Evolutionary conservation across 495 filamentous ascomycete species (phyloP), one percentile per base, ranked within the genome.

Genomic region (Penicillium daleae): DNA sequence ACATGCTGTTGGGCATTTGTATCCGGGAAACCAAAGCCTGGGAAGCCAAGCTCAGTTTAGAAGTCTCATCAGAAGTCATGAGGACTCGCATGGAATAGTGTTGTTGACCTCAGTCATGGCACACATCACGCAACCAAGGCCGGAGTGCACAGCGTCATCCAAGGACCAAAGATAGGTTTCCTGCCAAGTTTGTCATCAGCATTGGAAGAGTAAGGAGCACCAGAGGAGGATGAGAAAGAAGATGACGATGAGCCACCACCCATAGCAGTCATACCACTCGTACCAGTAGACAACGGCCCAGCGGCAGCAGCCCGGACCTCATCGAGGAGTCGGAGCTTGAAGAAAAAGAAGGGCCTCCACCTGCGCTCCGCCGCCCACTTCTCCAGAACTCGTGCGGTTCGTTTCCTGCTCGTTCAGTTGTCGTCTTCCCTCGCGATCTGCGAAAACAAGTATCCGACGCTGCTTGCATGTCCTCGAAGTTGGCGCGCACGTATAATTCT

Each of bases 21-120:
- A 42, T 42, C 83, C 44, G 77, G 79, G 77, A 78, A 78, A 37
- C 83, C 70, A 48, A 80, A 79, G 5, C 82, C 82, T 26, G 82
- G 73, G 65, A 83, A 85, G 24, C 79, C 84, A 27, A 89, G 71
- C 71, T 88, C 83, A 10, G 78, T 54, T 29, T 54, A 54, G n/a
- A 4, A 32, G 26, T 12, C 35, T 21, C 29, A 35, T 54, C 29
- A 54, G 33, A 22, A 31, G 39, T n/a, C 2, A 42, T 37, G 33
- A 37, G 10, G 6, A 37, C 12, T 37, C 33, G 33, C 33, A 37
- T 10, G 33, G 15, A 15, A 37, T 9, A 15, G 33, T 37, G 33
- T 37, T 37, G 33, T 37, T 37, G 4, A 37, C 33, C 12, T 37
- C 9, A 37, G 33, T 37, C 33, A 37, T 37, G 9, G 33, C 33